Conservation (phyloP, 2,329 filamentous ascomycete species). For the Helicocarpus griseus region DNA sequence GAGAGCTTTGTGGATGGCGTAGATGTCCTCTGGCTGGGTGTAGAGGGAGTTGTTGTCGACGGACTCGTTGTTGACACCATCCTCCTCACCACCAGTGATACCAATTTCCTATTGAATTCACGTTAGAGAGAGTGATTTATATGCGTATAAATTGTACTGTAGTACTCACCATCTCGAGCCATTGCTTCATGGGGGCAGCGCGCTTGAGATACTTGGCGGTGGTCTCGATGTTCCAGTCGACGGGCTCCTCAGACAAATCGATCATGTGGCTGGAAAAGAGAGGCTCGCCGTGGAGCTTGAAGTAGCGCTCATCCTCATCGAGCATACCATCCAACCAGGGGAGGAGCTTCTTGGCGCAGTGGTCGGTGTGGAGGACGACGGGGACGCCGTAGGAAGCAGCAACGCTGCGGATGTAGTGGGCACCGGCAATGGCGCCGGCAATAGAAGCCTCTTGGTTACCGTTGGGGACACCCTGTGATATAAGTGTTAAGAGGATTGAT, state of each 20-base stretch:
- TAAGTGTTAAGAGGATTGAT: too few species aligned
- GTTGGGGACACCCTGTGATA: conserved; percentile 60
- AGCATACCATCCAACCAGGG: conserved; percentile 96
- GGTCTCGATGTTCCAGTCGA: conserved; percentile 84
- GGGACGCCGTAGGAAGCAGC: conserved; percentile 82
- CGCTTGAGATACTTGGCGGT: conserved; percentile 91
- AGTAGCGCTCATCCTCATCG: conserved; percentile 87
- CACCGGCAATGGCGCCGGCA: conserved; percentile 75
- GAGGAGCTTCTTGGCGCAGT: conserved; percentile 98
- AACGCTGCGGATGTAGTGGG: conserved; percentile 85
- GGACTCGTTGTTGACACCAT: conserved; percentile 96
- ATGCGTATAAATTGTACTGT: not conserved
- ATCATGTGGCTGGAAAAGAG: conserved; percentile 99
- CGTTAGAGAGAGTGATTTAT: not conserved
- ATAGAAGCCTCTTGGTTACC: conserved; percentile 79
- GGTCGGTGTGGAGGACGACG: conserved; percentile 91
- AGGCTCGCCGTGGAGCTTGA: conserved; percentile 85
- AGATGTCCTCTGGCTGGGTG: conserved; percentile 95
- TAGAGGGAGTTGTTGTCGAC: conserved; percentile 96
- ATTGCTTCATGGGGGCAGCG: conserved; percentile 93
- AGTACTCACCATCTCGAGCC: conserved; percentile 81
- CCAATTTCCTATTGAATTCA: conserved; percentile 55
- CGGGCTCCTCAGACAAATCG: conserved; percentile 84
- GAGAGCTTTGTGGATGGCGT: conserved; percentile 80
- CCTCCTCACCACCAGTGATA: conserved; percentile 95